Percentiles rank a stretch among this genome's conserved stretches.
phyloP scores from a whole-genome alignment of 139 green algal genomes.

The Yamagishiella unicocca region DNA sequence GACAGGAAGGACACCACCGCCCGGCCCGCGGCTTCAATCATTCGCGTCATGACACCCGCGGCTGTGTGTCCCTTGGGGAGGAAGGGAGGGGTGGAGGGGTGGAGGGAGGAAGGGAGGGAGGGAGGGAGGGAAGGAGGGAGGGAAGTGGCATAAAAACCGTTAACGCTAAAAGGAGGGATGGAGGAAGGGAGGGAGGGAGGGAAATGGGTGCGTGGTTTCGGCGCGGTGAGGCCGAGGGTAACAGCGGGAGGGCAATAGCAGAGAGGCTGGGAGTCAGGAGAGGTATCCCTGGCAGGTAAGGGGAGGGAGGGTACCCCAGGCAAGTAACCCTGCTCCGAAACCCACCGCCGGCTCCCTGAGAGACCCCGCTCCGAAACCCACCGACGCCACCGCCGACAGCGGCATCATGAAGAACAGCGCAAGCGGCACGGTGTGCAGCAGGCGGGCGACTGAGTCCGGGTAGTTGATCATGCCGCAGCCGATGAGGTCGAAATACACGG shows the following conservation, averaged over 20 bases:
- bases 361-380: neutral
- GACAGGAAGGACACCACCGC: neutral
- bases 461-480: constrained; percentile 42
- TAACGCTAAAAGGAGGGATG: too few species aligned
- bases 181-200: too few species aligned
- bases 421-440: constrained; percentile 40
- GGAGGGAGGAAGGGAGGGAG: neutral
- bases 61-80: constrained; percentile 16
- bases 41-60: neutral
- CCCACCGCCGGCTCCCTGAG: too few species aligned
- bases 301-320: too few species aligned
- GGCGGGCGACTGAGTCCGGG: constrained; percentile 5
- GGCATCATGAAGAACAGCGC: constrained; percentile 38
- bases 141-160: neutral
- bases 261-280: too few species aligned
- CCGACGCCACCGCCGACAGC: constrained; percentile 21
- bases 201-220: too few species aligned
- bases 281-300: too few species aligned
- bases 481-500: constrained; percentile 54
- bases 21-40: neutral
- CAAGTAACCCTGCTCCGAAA: too few species aligned
- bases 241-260: too few species aligned
- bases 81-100: neutral
- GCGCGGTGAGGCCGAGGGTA: too few species aligned
- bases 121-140: neutral